phyloP scores from a whole-genome alignment of 73 alveolate genomes.

The Paramecium biaurelia region DNA sequence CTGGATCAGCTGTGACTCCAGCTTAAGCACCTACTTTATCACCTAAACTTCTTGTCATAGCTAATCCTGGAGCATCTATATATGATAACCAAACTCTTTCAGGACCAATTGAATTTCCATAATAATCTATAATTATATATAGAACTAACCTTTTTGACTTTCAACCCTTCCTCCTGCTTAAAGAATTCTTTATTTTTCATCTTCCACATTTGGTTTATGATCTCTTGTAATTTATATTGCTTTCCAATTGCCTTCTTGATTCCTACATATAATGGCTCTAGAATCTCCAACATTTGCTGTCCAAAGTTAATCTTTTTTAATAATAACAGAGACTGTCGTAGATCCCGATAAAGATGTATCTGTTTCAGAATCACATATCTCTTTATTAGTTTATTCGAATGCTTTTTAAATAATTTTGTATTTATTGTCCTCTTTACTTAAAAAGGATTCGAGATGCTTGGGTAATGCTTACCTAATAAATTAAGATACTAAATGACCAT shows the following conservation, averaged over 20 bases:
- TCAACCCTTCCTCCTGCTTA: conserved; percentile 76
- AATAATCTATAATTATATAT: conserved; percentile 47
- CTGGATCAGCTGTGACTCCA: conserved; percentile 84
- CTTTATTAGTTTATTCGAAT: conserved; percentile 54
- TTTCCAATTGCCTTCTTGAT: conserved; percentile 60
- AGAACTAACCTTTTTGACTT: conserved; percentile 64
- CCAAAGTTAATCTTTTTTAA: conserved; percentile 68
- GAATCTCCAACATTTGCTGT: conserved; percentile 75
- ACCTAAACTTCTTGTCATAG: conserved; percentile 97
- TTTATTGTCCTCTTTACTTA: conserved; percentile 3
- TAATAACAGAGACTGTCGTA: conserved; percentile 75
- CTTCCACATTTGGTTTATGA: conserved; percentile 85
- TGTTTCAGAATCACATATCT: conserved; percentile 63
- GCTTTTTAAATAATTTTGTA: conserved; percentile 6
- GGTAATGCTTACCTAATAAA: conserved; percentile 40
- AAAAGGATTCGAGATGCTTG: not conserved
- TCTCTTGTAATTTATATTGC: conserved; percentile 84
- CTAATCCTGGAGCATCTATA: conserved; percentile 96
- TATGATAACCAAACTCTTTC: conserved; percentile 91
- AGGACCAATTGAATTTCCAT: conserved; percentile 92
- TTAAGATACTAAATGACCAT: conserved; percentile 55
- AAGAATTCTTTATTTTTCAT: conserved; percentile 78
- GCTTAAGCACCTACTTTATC: conserved; percentile 86
- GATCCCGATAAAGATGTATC: conserved; percentile 70
- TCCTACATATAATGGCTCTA: conserved; percentile 81